Base-by-base conservation (phyloP, 257 asterid genomes). In the Asclepias syriaca region DNA sequence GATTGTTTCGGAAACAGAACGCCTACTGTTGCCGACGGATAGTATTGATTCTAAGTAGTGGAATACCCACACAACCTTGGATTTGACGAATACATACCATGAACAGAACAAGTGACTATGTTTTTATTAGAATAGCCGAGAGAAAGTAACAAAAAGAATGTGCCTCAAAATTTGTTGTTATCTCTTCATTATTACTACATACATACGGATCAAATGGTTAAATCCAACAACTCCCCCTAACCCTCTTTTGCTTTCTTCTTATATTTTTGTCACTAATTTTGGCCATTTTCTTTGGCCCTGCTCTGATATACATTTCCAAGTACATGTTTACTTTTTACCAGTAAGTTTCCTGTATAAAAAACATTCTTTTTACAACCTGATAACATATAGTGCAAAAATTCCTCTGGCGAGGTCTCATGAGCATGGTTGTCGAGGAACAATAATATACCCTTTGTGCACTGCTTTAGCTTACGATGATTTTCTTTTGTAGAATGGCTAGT, bases 281-380 rank as follows among this genome's bases (percentile, higher is more conserved):
- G 67, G 19, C 68, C 68, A 18, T 6, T 29, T 10, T 34, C 18
- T 14, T 51, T 39, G 45, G 40, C 29, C 64, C 50, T 68, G 43
- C 21, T 1, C 2, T 32, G 78, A 74, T 57, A 29, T 40, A 68
- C 66, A 72, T 51, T 22, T 45, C 65, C 59, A 32, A 8, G 54
- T 73, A 68, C 27, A 60, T 22, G 16, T 11, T 45, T 45, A 49
- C 21, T 45, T 29, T 60, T 56, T 43, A 50, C 40, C 27, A 27
- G 43, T 14, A n/a, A 37, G 29, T 59, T 37, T 77, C 40, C 65
- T 32, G 34, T 68, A 39, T 68, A 16, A 13, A 16, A 63, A 16
- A 63, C 57, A 71, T 68, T n/a, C 49, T 69, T 55, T 69, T 46
- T 78, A 78, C 81, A 78, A 37, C n/a, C 51, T n/a, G 50, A 77